Percentiles rank a stretch among this genome's conserved stretches.
Conservation (phyloP, 1,284 basidiomycete genomes). For the Naganishia cerealis region DNA sequence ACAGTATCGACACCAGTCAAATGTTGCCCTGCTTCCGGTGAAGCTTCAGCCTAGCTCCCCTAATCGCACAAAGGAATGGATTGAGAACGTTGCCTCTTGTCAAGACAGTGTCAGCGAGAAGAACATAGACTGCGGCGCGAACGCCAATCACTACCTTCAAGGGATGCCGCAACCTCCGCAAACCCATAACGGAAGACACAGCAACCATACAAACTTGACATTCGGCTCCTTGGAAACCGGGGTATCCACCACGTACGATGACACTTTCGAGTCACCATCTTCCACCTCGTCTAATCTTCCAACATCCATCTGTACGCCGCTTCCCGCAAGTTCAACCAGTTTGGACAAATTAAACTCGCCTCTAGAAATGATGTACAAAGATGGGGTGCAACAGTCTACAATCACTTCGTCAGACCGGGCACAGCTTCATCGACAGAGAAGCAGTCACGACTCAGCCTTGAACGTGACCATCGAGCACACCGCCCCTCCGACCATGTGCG, state of each 20-base stretch:
- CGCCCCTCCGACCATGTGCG: neutral
- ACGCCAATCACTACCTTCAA: too few relatives aligned
- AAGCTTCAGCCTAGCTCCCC: too few relatives aligned
- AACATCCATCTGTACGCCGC: neutral
- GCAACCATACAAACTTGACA: too few relatives aligned
- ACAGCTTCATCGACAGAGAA: constrained; percentile 4
- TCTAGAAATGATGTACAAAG: neutral
- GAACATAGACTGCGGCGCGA: too few relatives aligned
- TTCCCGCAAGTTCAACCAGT: neutral
- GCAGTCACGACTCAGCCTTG: constrained; percentile 13
- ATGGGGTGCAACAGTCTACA: neutral
- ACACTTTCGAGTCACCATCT: neutral
- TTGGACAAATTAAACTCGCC: neutral
- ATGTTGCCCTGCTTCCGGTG: too few relatives aligned
- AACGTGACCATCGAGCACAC: constrained; percentile 19
- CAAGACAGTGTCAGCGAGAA: too few relatives aligned
- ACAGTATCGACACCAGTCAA: neutral
- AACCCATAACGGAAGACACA: too few relatives aligned
- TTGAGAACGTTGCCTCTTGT: too few relatives aligned
- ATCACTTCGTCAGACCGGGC: neutral
- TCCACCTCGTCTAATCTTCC: neutral
- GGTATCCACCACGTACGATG: neutral
- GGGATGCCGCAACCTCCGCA: too few relatives aligned
- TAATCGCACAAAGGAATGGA: too few relatives aligned
- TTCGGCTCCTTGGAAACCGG: neutral